Evolutionary conservation across 345 rosid species (phyloP), one percentile per base, ranked within the genome.

Genomic region (Lepidium aucheri): DNA sequence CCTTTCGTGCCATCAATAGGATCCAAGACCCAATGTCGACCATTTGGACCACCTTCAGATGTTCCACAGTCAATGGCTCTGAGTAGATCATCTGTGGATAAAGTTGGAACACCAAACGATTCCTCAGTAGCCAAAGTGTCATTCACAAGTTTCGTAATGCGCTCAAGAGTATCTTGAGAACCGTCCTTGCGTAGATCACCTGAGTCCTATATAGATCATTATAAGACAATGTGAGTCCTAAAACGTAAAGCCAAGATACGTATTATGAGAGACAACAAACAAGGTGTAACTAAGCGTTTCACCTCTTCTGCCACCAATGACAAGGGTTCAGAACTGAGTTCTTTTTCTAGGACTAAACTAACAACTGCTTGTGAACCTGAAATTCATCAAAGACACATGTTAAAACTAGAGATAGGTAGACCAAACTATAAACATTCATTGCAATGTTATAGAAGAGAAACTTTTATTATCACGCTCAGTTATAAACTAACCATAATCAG

Each of bases 1-100:
- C 97, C 99, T 85, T 94, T 94, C 16, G 99, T 94, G 32, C 99
- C 97, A 69, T 94, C 99, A 56, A 94, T 88, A 44, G 99, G 99
- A 78, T 91, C 99, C 74, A 94, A 82, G 71, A 94, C 91, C 99
- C 99, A 94, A 49, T 94, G 99, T 67, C 90, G 80, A 49, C 99
- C 99, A 43, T 47, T 69, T 46, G 93, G 70, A 72, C 99, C 97
- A 67, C 99, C 99, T 79, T 88, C 91, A 62, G 96, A 87, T 74
- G 80, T 82, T 33, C 97, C 96, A 46, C 75, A 64, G 49, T 94
- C 97, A 71, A 91, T 94, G 76, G 87, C 85, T 61, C 68, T 65
- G 34, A 89, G 83, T 17, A 94, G 78, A 76, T 85, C 93, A 64
- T 88, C 86, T 0, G 80, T 60, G 18, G 96, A 79, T 56, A 94